Conservation (phyloP, 2,329 filamentous ascomycete species). For the Hysterium pulicare region DNA sequence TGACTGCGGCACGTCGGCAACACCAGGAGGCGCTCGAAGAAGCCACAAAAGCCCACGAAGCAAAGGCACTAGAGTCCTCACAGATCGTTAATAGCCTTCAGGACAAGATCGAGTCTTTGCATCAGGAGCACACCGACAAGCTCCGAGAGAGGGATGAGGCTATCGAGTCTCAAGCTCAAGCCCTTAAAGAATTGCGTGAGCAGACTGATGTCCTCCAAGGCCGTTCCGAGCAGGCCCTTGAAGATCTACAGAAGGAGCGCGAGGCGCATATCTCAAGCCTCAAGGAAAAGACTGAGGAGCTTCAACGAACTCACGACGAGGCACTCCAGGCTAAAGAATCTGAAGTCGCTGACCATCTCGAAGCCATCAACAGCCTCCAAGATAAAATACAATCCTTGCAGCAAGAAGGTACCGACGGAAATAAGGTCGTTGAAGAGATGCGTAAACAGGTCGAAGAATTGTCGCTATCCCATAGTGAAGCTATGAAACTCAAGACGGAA, state of each 20-base stretch:
- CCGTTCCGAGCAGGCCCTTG: conserved; percentile 24
- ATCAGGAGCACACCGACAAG: conserved; percentile 32
- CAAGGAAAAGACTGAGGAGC: conserved; percentile 24
- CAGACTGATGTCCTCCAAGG: conserved; percentile 26
- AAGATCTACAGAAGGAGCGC: conserved; percentile 28
- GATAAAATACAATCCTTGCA: conserved; percentile 29
- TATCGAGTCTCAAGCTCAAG: conserved; percentile 23
- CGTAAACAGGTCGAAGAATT: conserved; percentile 30
- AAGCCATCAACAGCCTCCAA: conserved; percentile 31
- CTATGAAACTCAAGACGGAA: conserved; percentile 25
- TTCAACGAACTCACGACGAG: conserved; percentile 22
- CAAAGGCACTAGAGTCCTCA: conserved; percentile 28
- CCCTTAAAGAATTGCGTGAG: conserved; percentile 22
- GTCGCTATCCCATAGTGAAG: conserved; percentile 27
- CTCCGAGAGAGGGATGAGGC: conserved; percentile 28
- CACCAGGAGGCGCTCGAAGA: conserved; percentile 23
- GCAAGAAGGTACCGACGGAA: conserved; percentile 32
- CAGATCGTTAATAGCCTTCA: conserved; percentile 31
- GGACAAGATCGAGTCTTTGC: conserved; percentile 23
- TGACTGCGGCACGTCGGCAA: conserved; percentile 18
- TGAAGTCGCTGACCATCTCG: conserved; percentile 27
- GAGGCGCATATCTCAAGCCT: conserved; percentile 22
- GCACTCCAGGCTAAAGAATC: conserved; percentile 24
- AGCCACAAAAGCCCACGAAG: conserved; percentile 21
- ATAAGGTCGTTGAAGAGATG: conserved; percentile 27